These are phyloP conservation scores for Catenaria anguillulae DNA, from an alignment of 371 early-diverging fungal genomes.

Conservation along the genomic window DNA sequence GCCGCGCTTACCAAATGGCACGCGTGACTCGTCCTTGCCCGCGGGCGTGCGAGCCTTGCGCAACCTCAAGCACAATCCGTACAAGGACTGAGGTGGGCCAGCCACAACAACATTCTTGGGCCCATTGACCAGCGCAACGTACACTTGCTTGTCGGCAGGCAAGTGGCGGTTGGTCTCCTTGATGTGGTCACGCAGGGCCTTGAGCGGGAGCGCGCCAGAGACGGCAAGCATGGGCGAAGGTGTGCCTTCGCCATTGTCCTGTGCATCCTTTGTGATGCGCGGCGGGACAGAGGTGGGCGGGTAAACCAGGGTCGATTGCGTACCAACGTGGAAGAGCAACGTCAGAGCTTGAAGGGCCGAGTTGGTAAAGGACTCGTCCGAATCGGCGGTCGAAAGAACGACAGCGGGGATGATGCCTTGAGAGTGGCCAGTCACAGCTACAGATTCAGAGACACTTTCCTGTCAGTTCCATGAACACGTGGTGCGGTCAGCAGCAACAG, in stretches of 20 bases:
- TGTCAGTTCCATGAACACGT: too few relatives aligned
- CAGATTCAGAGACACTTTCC: conserved; percentile 10
- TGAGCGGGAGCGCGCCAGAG: conserved; percentile 46
- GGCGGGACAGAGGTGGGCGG: conserved; percentile 82
- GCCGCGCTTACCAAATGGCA: conserved; percentile 73
- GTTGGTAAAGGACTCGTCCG: conserved; percentile 59
- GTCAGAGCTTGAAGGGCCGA: conserved; percentile 77
- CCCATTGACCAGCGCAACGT: conserved; percentile 74
- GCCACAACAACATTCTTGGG: conserved; percentile 70
- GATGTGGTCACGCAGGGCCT: conserved; percentile 60
- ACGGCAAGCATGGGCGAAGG: conserved; percentile 90
- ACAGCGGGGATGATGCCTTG: conserved; percentile 88
- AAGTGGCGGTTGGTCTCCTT: conserved; percentile 72
- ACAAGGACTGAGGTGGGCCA: conserved; percentile 75
- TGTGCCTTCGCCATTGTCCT: conserved; percentile 74
- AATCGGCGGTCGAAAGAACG: conserved; percentile 65
- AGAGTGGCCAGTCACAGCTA: conserved; percentile 82
- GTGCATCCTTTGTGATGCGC: conserved; percentile 49
- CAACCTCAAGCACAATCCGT: conserved; percentile 72
- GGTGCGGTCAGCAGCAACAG: too few relatives aligned
- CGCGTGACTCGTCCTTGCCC: conserved; percentile 66
- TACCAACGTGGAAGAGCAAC: conserved; percentile 80
- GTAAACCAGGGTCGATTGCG: conserved; percentile 70
- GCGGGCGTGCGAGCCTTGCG: conserved; percentile 72
- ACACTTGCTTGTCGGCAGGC: conserved; percentile 60